phyloP scores from a whole-genome alignment of 495 filamentous ascomycete species.

The Aspergillus cavernicola region DNA sequence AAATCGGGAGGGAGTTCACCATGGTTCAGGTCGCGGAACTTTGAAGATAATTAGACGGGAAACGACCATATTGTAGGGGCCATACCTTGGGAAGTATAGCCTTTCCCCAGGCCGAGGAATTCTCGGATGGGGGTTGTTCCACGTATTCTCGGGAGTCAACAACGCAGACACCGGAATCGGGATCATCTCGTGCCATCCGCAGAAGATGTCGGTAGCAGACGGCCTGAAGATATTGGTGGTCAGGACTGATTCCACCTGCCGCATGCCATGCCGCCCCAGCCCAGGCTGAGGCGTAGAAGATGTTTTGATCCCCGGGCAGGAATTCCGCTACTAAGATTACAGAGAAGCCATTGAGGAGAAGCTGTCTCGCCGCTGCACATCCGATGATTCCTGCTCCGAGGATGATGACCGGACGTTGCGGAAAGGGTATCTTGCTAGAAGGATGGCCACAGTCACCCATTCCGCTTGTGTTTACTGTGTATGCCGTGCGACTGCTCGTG shows the following conservation, averaged over 20 bases:
- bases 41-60: background rate
- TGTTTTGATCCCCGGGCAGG: slow-evolving; percentile 39
- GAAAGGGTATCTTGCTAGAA: slow-evolving; percentile 23
- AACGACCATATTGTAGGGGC: background rate
- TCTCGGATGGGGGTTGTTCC: slow-evolving; percentile 30
- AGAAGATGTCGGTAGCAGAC: slow-evolving; percentile 37
- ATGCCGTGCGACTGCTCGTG: background rate
- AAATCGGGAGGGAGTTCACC: slow-evolving; percentile 38
- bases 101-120: slow-evolving; percentile 39
- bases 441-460: slow-evolving; percentile 24
- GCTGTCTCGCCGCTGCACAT: slow-evolving; percentile 38
- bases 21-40: slow-evolving; percentile 36
- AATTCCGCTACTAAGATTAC: slow-evolving; percentile 41
- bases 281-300: slow-evolving; percentile 45
- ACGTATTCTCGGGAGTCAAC: slow-evolving; percentile 38
- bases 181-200: slow-evolving; percentile 37
- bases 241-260: slow-evolving; percentile 35
- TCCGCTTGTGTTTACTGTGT: background rate
- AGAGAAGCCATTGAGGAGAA: slow-evolving; percentile 35
- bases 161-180: slow-evolving; percentile 35
- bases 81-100: slow-evolving; percentile 38
- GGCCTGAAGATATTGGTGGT: slow-evolving; percentile 39
- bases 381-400: slow-evolving; percentile 44
- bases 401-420: slow-evolving; percentile 38
- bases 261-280: slow-evolving; percentile 46